Conservation (phyloP, 306 rosid species). For the Gillenia trifoliata region DNA sequence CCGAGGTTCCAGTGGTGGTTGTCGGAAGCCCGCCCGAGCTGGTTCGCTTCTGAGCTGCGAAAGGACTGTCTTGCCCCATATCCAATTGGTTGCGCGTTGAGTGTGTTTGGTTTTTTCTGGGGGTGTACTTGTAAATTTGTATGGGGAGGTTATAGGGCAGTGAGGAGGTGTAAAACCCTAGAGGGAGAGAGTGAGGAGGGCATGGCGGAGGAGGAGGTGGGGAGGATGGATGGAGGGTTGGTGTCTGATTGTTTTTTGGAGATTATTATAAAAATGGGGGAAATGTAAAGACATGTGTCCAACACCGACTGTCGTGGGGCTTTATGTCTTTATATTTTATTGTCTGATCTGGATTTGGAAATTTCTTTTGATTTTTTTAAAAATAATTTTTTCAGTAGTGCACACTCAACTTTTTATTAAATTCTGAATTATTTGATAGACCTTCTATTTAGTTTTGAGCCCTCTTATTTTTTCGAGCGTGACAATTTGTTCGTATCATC, state of each 20-base stretch:
- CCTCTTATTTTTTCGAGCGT: too few species aligned
- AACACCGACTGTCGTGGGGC: neutral
- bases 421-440: too few species aligned
- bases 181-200: neutral
- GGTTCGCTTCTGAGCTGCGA: conserved; percentile 47
- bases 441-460: too few species aligned
- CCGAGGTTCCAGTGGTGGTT: conserved; percentile 21
- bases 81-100: neutral
- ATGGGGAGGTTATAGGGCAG: neutral
- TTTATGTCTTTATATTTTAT: neutral
- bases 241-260: neutral
- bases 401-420: too few species aligned
- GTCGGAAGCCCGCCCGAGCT: conserved; percentile 26
- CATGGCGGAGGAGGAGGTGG: neutral
- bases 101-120: neutral
- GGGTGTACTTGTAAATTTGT: neutral
- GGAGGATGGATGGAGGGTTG: too few species aligned
- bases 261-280: neutral
- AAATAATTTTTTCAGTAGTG: too few species aligned
- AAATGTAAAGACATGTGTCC: neutral
- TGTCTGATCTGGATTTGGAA: neutral
- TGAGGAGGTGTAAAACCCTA: neutral
- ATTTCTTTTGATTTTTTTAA: neutral
- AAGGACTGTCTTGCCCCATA: conserved; percentile 57
- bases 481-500: too few species aligned